Evolutionary conservation across 164 flowering plant genomes (phyloP).

Genomic region (Umbilicus rupestris): DNA sequence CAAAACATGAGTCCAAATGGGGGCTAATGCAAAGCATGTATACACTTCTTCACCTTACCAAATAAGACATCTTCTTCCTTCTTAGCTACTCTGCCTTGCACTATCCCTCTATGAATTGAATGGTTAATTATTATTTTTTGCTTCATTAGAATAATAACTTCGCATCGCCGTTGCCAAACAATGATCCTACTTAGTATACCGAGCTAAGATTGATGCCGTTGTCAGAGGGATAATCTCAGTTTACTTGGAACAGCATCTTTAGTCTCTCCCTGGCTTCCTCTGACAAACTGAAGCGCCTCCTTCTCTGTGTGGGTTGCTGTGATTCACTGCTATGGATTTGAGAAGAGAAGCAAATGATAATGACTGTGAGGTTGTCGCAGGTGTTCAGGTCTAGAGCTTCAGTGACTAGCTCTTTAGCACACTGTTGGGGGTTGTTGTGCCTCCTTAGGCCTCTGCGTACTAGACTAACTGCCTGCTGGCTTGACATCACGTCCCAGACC

Average conservation of each 20-base stretch:
- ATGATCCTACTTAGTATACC: background rate
- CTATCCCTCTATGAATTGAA: background rate
- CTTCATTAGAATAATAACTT: background rate
- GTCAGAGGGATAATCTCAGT: slow-evolving; percentile 12
- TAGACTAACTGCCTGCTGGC: slow-evolving; percentile 43
- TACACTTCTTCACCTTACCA: background rate
- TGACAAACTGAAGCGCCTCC: slow-evolving; percentile 22
- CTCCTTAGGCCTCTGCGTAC: slow-evolving; percentile 36
- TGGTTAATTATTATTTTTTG: background rate
- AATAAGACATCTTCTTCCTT: background rate
- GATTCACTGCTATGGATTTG: slow-evolving; percentile 12
- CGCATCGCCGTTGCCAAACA: no score
- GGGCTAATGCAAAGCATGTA: slow-evolving; percentile 2
- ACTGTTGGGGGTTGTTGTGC: slow-evolving; percentile 42
- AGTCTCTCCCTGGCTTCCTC: slow-evolving; percentile 24
- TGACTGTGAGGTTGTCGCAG: slow-evolving; percentile 42
- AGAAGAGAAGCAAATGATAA: slow-evolving; percentile 38
- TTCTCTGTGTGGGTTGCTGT: slow-evolving; percentile 17
- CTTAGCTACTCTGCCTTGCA: background rate
- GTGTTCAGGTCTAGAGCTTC: slow-evolving; percentile 44
- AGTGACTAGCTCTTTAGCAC: slow-evolving; percentile 37
- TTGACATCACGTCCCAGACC: slow-evolving; percentile 56
- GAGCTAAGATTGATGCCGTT: background rate
- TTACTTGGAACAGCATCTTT: slow-evolving; percentile 26
- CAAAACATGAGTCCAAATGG: background rate